A percentile compares a stretch with the other conserved stretches of the same genome.
phyloP scores from a whole-genome alignment of 352 stramenopile species.

The Phytopythium oedochilum region DNA sequence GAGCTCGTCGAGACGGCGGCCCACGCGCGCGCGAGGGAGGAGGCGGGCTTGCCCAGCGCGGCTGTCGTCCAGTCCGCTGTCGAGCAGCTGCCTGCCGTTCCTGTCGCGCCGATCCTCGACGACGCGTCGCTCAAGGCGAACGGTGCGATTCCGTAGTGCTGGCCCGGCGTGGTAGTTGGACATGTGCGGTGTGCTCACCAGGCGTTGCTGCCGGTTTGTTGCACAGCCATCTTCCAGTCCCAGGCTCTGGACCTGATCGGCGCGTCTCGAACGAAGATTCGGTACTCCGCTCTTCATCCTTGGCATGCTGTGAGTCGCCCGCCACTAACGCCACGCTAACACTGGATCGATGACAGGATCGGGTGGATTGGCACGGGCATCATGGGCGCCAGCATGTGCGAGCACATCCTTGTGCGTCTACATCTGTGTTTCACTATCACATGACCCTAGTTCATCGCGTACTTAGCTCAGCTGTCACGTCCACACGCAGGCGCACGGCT shows the following conservation, averaged over 20 bases:
- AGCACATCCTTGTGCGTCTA: constrained; percentile 68
- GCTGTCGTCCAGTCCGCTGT: constrained; percentile 12
- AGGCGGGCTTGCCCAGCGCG: constrained; percentile 13
- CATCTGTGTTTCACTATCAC: not conserved
- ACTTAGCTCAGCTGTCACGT: too few species aligned
- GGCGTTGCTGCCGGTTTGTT: not conserved
- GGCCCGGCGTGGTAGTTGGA: too few species aligned
- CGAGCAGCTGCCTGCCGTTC: constrained; percentile 21
- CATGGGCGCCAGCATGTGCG: constrained; percentile 88
- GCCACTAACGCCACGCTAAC: not conserved
- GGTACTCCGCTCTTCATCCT: constrained; percentile 17
- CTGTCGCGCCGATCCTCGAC: constrained; percentile 36
- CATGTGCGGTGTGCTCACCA: not conserved
- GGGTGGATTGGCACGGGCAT: constrained; percentile 86
- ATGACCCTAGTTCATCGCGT: not conserved
- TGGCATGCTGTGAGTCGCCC: not conserved
- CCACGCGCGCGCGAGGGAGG: constrained; percentile 48
- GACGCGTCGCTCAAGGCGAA: constrained; percentile 47
- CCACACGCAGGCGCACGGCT: constrained; percentile 65
- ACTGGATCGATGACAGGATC: constrained; percentile 25
- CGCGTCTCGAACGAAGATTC: constrained; percentile 52
- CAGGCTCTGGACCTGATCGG: constrained; percentile 57
- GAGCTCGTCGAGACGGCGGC: constrained; percentile 52
- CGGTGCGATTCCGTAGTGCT: constrained; percentile 28
- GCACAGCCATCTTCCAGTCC: constrained; percentile 44